Conservation (phyloP, 331 rosid genomes). For the Saraca asoca region DNA sequence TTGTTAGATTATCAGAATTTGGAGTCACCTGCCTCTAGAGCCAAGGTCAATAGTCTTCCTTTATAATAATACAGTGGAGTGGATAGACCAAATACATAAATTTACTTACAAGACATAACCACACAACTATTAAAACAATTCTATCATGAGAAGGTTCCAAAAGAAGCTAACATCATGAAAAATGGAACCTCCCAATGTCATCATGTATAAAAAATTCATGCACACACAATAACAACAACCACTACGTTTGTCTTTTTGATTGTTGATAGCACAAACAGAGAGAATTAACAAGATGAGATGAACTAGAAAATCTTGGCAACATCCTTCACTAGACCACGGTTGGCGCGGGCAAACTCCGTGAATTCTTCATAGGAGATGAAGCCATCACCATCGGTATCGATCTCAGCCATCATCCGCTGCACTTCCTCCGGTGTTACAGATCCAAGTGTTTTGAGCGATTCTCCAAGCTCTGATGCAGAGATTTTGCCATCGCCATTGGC, state of each 20-base stretch:
- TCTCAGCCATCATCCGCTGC: constrained; percentile 69
- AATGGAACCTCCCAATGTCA: constrained; percentile 29
- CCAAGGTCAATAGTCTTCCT: constrained; percentile 16
- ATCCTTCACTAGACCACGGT: constrained; percentile 66
- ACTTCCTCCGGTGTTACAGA: constrained; percentile 61
- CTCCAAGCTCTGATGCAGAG: constrained; percentile 71
- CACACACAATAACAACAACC: constrained; percentile 1
- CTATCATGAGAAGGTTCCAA: constrained; percentile 18
- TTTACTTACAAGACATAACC: constrained; percentile 10
- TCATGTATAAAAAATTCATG: constrained; percentile 21
- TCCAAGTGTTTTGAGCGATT: constrained; percentile 62
- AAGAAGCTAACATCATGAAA: constrained; percentile 29
- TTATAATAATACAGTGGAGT: background rate
- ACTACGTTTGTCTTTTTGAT: background rate
- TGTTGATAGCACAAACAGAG: background rate
- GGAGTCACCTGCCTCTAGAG: background rate
- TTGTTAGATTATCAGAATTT: constrained; percentile 7
- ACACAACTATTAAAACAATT: constrained; percentile 20
- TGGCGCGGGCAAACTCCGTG: constrained; percentile 58
- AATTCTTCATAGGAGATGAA: constrained; percentile 68
- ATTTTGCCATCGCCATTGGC: constrained; percentile 71
- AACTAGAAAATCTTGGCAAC: constrained; percentile 71
- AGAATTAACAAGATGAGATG: background rate
- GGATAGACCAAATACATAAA: constrained; percentile 19
- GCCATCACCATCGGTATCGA: constrained; percentile 69